These are phyloP conservation scores for Penicillium simplicissimum DNA, from an alignment of 495 filamentous ascomycete species.

Conservation along the genomic window DNA sequence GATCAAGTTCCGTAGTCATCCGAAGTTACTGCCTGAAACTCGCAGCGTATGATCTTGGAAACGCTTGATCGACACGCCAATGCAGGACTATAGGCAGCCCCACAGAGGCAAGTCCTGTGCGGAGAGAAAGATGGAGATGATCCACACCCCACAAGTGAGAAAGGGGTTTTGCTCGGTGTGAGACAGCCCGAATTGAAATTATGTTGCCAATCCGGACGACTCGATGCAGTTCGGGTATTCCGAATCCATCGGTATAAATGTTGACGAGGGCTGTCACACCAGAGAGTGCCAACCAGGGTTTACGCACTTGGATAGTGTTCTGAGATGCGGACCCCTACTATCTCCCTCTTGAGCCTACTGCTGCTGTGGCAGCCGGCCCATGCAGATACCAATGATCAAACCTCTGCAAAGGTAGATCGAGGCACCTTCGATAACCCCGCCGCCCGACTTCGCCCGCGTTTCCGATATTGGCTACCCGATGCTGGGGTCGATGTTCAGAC, in stretches of 20 bases:
- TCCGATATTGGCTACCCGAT: conserved; percentile 47
- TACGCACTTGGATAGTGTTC: neutral
- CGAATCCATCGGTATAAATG: neutral
- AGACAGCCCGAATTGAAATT: conserved; percentile 2
- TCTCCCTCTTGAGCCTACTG: conserved; percentile 1
- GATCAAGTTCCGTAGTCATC: neutral
- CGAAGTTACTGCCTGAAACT: too few species aligned
- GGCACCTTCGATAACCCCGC: conserved; percentile 32
- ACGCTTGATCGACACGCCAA: too few species aligned
- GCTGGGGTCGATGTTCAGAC: conserved; percentile 34
- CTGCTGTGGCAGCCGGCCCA: conserved; percentile 11
- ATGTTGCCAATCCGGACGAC: neutral
- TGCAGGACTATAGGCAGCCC: neutral
- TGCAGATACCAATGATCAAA: conserved; percentile 24
- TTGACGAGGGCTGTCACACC: neutral
- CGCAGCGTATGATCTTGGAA: too few species aligned
- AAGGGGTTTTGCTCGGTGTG: neutral
- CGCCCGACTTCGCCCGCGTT: conserved; percentile 23
- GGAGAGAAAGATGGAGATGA: neutral
- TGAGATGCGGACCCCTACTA: conserved; percentile 7
- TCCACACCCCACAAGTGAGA: neutral
- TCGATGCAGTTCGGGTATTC: neutral
- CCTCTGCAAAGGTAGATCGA: conserved; percentile 12
- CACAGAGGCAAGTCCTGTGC: neutral
- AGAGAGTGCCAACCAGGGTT: neutral